phyloP scores from a whole-genome alignment of 2,329 filamentous ascomycete species.

The Talaromyces sp. region DNA sequence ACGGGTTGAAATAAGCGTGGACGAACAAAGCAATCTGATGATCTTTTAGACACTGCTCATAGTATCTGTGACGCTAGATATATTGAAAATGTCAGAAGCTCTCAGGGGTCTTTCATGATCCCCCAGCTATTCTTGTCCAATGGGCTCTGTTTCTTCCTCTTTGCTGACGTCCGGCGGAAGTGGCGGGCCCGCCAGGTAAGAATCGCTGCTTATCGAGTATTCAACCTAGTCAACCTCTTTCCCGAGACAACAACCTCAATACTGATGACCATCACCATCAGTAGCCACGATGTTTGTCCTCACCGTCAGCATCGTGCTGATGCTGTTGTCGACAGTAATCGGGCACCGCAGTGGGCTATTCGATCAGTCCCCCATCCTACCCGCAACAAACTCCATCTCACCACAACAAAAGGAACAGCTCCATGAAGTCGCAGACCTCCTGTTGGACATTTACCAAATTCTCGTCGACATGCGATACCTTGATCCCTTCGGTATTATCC shows the following conservation, averaged over 20 bases:
- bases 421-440: background rate
- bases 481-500: background rate
- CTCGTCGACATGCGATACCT: background rate
- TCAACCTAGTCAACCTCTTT: background rate
- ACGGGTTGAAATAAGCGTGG: slow-evolving; percentile 14
- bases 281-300: background rate
- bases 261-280: background rate
- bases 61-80: slow-evolving; percentile 19
- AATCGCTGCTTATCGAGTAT: background rate
- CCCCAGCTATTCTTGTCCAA: background rate
- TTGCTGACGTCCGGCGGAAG: background rate
- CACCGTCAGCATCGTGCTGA: background rate
- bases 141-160: background rate
- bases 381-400: background rate
- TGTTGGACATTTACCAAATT: background rate
- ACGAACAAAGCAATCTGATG: slow-evolving; percentile 24
- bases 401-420: background rate
- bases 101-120: background rate
- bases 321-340: background rate
- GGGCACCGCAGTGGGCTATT: background rate
- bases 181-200: background rate
- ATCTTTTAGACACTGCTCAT: slow-evolving; percentile 25
- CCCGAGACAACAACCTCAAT: background rate
- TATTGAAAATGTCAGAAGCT: background rate
- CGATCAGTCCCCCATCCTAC: background rate